phyloP scores from a whole-genome alignment of 495 filamentous ascomycete genomes.

The Penicillium paxilli region DNA sequence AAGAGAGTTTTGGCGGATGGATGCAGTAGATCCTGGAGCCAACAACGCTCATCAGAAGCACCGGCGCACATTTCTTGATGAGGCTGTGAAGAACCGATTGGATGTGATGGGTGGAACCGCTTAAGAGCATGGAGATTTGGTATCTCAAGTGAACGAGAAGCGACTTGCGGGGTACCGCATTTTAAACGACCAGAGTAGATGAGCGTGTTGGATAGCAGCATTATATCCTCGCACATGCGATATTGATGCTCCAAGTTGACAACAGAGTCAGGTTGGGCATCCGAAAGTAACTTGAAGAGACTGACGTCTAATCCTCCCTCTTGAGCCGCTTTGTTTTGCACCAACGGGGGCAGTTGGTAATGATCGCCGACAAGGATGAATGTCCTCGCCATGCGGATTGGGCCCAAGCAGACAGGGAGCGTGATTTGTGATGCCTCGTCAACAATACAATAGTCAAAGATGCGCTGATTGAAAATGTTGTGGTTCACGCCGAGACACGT shows the following conservation, averaged over 20 bases:
- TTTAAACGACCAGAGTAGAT: constrained; percentile 89
- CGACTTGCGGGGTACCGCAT: constrained; percentile 79
- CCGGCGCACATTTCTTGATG: constrained; percentile 51
- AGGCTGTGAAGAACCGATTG: constrained; percentile 22
- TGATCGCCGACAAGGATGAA: constrained; percentile 97
- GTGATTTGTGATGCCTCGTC: constrained; percentile 98
- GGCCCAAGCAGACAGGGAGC: constrained; percentile 87
- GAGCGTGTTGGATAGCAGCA: constrained; percentile 87
- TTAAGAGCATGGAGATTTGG: constrained; percentile 60
- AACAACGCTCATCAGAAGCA: constrained; percentile 59
- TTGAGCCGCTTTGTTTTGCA: constrained; percentile 85
- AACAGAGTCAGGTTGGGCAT: constrained; percentile 80
- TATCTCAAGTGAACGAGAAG: constrained; percentile 58
- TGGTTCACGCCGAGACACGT: constrained; percentile 93
- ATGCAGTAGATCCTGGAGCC: constrained; percentile 75
- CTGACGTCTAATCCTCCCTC: constrained; percentile 88
- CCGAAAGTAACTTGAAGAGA: constrained; percentile 89
- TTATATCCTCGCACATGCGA: constrained; percentile 96
- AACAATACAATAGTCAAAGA: constrained; percentile 97
- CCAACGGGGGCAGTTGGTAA: constrained; percentile 89
- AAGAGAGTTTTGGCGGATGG: constrained; percentile 74
- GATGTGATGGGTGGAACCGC: constrained; percentile 49
- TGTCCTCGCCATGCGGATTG: constrained; percentile 87
- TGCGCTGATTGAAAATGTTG: constrained; percentile 79
- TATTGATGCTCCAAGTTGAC: constrained; percentile 94